phyloP scores from a whole-genome alignment of 345 rosid genomes.

The Dipteronia dyeriana region DNA sequence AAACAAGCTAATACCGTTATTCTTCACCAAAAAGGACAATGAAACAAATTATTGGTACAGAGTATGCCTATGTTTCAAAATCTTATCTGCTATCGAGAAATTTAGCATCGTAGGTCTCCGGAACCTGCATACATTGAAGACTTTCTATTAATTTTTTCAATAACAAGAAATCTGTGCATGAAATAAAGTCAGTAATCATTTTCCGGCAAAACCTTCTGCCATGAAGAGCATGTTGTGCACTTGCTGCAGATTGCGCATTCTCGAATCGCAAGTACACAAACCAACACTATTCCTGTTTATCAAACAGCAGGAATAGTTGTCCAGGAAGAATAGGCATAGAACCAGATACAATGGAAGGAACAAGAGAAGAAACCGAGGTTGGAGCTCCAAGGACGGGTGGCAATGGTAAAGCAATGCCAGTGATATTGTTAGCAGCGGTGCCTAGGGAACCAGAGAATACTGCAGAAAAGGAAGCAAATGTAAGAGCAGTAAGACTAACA shows the following conservation, averaged over 20 bases:
- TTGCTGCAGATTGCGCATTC: slow-evolving; percentile 55
- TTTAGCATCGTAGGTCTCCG: slow-evolving; percentile 54
- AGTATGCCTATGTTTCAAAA: neutral
- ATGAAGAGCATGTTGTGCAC: slow-evolving; percentile 85
- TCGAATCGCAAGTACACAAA: slow-evolving; percentile 80
- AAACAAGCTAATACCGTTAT: neutral
- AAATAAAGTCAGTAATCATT: slow-evolving; percentile 59
- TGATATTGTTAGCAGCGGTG: slow-evolving; percentile 39
- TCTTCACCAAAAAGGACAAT: neutral
- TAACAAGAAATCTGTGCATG: neutral
- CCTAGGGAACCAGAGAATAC: slow-evolving; percentile 38
- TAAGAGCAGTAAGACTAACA: slow-evolving; percentile 8
- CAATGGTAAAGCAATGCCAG: slow-evolving; percentile 43
- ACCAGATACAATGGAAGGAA: slow-evolving; percentile 54
- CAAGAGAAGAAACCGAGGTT: slow-evolving; percentile 44
- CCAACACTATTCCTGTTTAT: slow-evolving; percentile 76
- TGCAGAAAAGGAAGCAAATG: slow-evolving; percentile 23
- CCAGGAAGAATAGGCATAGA: slow-evolving; percentile 55
- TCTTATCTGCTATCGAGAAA: slow-evolving; percentile 56
- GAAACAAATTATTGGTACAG: neutral
- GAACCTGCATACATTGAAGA: slow-evolving; percentile 42
- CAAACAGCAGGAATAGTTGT: slow-evolving; percentile 40
- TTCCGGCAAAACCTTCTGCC: slow-evolving; percentile 99
- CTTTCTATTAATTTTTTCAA: neutral
- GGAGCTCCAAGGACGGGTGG: slow-evolving; percentile 47